A percentile compares a stretch with the other conserved stretches of the same genome.
phyloP scores from a whole-genome alignment of 371 early-diverging fungal species.

The Mortierella sp. region DNA sequence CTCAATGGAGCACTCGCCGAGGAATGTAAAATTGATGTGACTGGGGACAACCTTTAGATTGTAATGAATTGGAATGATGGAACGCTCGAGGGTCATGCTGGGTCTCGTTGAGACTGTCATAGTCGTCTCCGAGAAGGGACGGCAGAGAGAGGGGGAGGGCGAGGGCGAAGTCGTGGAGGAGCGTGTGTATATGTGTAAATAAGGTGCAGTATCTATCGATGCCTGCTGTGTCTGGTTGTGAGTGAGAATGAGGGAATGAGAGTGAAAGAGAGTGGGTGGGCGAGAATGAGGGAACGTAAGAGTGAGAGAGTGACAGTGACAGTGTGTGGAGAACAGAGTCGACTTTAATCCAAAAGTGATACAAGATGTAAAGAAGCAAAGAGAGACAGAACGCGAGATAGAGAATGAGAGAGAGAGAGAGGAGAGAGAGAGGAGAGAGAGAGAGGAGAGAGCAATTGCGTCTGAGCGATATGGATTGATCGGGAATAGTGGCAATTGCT shows the following conservation, averaged over 20 bases:
- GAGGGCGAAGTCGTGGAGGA: neutral
- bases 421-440: no score
- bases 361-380: neutral
- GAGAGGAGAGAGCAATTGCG: no score
- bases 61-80: slow-evolving; percentile 56
- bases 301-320: no score
- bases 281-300: neutral
- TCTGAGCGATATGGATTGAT: no score
- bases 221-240: neutral
- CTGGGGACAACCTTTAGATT: slow-evolving; percentile 51
- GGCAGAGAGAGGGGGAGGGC: neutral
- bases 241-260: neutral
- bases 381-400: neutral
- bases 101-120: slow-evolving; percentile 23
- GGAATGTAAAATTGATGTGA: slow-evolving; percentile 52
- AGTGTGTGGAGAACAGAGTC: no score
- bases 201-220: neutral
- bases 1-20: slow-evolving; percentile 54
- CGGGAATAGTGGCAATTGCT: no score
- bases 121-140: neutral
- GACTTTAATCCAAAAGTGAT: no score
- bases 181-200: neutral
- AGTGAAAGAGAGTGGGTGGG: slow-evolving; percentile 2
- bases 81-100: slow-evolving; percentile 38
- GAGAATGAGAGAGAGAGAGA: no score